phyloP scores from a whole-genome alignment of 2,329 filamentous ascomycete species.

The Mycosphaerella arachidis region DNA sequence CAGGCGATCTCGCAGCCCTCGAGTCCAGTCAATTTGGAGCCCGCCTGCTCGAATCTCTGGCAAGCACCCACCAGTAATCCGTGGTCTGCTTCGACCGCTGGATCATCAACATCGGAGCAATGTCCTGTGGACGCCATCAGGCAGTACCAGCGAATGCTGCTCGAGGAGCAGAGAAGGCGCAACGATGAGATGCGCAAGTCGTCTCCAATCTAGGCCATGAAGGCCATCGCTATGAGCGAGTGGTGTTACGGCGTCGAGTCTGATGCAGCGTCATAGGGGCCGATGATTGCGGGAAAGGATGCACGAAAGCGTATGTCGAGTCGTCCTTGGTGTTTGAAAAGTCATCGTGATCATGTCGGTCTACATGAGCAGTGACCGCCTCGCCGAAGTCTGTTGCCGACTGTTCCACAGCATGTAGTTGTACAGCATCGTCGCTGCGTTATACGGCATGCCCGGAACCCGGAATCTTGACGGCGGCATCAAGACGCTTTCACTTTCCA shows the following conservation, averaged over 20 bases:
- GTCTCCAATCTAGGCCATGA: neutral
- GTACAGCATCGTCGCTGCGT: neutral
- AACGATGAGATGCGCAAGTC: slow-evolving; percentile 1
- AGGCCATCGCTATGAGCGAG: neutral
- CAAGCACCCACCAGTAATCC: neutral
- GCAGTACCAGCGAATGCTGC: slow-evolving; percentile 15
- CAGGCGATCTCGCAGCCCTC: neutral
- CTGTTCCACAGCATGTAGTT: neutral
- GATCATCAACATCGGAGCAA: neutral
- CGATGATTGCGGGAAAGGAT: too few relatives aligned
- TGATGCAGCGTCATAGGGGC: neutral
- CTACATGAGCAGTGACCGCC: neutral
- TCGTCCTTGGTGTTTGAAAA: too few relatives aligned
- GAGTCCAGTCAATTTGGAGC: neutral
- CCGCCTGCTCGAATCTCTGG: neutral
- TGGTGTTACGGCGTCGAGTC: neutral
- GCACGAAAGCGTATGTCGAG: too few relatives aligned
- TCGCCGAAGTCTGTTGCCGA: neutral
- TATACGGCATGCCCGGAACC: neutral
- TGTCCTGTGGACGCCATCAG: slow-evolving; percentile 2
- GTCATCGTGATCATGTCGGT: too few relatives aligned
- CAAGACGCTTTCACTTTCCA: too few relatives aligned
- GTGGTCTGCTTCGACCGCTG: neutral
- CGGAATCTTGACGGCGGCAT: neutral
- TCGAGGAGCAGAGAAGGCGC: slow-evolving; percentile 12